phyloP scores from a whole-genome alignment of 352 stramenopile genomes.

The Pythium coloratum region DNA sequence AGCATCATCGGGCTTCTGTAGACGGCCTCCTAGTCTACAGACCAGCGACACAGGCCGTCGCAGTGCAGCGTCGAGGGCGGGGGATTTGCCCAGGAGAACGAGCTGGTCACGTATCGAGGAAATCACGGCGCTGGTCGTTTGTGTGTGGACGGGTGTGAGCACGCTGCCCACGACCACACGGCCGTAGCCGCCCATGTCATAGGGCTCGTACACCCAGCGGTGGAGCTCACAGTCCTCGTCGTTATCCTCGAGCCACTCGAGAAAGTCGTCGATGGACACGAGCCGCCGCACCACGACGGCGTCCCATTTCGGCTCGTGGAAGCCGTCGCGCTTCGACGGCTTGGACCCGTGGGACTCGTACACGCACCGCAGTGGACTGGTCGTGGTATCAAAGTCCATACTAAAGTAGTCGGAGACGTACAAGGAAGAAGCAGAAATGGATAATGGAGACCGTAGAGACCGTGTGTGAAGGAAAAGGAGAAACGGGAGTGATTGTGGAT shows the following conservation, averaged over 20 bases:
- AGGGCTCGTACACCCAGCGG: neutral
- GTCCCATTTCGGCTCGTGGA: neutral
- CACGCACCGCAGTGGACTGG: neutral
- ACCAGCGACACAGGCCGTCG: slow-evolving; percentile 10
- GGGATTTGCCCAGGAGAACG: neutral
- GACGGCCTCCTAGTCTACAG: neutral
- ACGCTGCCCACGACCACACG: neutral
- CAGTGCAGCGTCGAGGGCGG: neutral
- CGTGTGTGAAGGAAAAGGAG: neutral
- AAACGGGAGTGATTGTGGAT: neutral
- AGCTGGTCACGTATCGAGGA: neutral
- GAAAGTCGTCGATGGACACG: neutral
- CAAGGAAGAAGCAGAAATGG: neutral
- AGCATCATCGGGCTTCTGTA: slow-evolving; percentile 13
- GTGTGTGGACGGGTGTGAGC: neutral
- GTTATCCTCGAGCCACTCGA: neutral
- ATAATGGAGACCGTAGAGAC: neutral
- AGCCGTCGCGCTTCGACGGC: neutral
- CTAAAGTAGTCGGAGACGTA: neutral
- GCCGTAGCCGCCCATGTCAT: neutral
- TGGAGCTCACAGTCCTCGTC: neutral
- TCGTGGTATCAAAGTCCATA: neutral
- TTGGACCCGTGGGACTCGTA: neutral
- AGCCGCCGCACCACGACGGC: neutral
- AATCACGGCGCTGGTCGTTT: neutral